These are phyloP conservation scores for Paspalum vaginatum DNA, from an alignment of 176 grass and related monocot species.

Conservation along the genomic window DNA sequence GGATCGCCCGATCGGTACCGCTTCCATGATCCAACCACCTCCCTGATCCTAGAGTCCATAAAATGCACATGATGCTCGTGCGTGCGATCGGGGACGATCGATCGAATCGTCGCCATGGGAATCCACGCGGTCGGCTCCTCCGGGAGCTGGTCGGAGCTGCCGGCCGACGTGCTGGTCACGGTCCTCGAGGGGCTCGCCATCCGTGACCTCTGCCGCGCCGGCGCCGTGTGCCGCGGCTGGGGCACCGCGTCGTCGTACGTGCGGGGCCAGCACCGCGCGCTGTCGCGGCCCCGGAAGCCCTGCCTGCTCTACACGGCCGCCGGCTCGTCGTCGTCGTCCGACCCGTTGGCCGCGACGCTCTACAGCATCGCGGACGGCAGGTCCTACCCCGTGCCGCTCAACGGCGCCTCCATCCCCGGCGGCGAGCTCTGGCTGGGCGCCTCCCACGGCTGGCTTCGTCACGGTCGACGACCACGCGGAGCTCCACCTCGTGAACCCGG, in stretches of 20 bases:
- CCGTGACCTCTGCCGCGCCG: conserved; percentile 14
- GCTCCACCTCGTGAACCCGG: conserved; percentile 18
- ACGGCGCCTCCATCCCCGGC: background rate
- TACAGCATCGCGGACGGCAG: conserved; percentile 11
- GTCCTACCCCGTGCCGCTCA: background rate
- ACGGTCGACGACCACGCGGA: background rate
- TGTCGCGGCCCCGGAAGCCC: background rate
- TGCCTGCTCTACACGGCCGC: background rate
- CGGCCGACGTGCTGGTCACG: background rate
- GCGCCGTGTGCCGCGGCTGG: conserved; percentile 15
- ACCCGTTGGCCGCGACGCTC: background rate
- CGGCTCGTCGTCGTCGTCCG: background rate
- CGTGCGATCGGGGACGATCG: no score
- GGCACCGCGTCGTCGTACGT: background rate
- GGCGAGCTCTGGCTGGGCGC: conserved; percentile 15
- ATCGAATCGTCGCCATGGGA: background rate
- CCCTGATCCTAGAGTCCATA: no score
- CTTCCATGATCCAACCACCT: no score
- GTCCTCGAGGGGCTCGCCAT: background rate
- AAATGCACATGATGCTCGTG: no score
- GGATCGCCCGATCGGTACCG: no score
- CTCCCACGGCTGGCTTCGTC: conserved; percentile 9
- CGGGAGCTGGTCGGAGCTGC: background rate
- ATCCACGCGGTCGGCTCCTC: background rate
- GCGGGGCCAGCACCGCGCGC: background rate